phyloP scores from a whole-genome alignment of 805 yeast species.

The Diddensiella caesifluorescens region DNA sequence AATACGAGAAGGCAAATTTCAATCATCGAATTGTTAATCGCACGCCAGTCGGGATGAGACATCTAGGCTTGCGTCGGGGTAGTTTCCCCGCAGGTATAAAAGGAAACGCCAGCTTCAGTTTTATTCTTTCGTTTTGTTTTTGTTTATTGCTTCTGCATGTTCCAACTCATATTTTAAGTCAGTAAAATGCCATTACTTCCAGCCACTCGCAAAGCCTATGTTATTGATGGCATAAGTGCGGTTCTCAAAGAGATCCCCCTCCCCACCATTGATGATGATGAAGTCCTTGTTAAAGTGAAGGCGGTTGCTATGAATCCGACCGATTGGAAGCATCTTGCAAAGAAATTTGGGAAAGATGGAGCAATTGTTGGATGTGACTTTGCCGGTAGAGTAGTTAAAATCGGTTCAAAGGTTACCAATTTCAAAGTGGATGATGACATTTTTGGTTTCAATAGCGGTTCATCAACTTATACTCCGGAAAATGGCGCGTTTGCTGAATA shows the following conservation, averaged over 20 bases:
- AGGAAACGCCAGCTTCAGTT: too few relatives aligned
- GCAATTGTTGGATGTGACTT: slow-evolving; percentile 56
- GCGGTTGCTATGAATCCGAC: slow-evolving; percentile 64
- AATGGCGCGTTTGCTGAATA: slow-evolving; percentile 60
- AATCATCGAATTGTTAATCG: too few relatives aligned
- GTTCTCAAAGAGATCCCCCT: slow-evolving; percentile 7
- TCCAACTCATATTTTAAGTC: too few relatives aligned
- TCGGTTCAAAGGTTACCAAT: slow-evolving; percentile 41
- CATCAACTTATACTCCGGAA: slow-evolving; percentile 35
- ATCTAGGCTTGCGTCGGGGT: too few relatives aligned
- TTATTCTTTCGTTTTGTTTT: too few relatives aligned
- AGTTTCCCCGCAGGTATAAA: too few relatives aligned
- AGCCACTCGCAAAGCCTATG: slow-evolving; percentile 11
- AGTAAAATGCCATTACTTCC: too few relatives aligned
- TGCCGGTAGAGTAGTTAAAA: slow-evolving; percentile 49
- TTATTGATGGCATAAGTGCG: slow-evolving; percentile 8
- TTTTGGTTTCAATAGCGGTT: slow-evolving; percentile 51
- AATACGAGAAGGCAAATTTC: too few relatives aligned
- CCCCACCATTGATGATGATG: slow-evolving; percentile 21
- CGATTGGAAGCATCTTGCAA: slow-evolving; percentile 58
- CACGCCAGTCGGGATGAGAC: too few relatives aligned
- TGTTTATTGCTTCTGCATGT: too few relatives aligned
- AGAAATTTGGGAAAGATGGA: slow-evolving; percentile 34
- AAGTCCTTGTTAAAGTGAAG: slow-evolving; percentile 44
- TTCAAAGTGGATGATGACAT: slow-evolving; percentile 51